A percentile compares a stretch with the other conserved stretches of the same genome.
Conservation (phyloP, 192 early-diverging fungal genomes). For the Funneliformis geosporum region DNA sequence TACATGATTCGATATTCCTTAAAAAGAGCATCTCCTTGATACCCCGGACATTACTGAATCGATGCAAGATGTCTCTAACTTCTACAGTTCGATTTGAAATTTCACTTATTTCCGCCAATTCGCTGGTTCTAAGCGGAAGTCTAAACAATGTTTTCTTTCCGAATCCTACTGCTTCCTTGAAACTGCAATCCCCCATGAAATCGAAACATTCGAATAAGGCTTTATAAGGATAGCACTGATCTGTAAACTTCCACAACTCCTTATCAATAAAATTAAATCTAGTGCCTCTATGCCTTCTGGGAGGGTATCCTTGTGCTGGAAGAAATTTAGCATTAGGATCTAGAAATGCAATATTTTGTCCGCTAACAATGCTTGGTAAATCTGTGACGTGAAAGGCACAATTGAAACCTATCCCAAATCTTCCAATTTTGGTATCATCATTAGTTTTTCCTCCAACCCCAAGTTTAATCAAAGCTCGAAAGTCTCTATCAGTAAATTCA, state of each 20-base stretch:
- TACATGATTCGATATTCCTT: not conserved
- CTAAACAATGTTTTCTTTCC: not conserved
- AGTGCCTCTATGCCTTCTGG: not conserved
- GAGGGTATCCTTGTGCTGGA: not conserved
- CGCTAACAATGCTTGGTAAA: slow-evolving; percentile 31
- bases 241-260: not conserved
- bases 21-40: not conserved
- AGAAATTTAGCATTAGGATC: slow-evolving; percentile 34
- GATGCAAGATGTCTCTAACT: not conserved
- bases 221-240: not conserved
- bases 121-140: not conserved
- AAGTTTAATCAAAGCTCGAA: slow-evolving; percentile 21
- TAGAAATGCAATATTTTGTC: slow-evolving; percentile 18
- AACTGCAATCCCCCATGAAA: not conserved
- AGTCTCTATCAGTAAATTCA: slow-evolving; percentile 21
- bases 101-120: not conserved
- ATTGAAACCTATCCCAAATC: slow-evolving; percentile 26
- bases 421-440: not conserved
- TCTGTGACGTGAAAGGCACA: slow-evolving; percentile 29
- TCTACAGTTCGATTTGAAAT: not conserved
- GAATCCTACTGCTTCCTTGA: not conserved
- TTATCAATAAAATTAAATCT: not conserved
- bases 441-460: slow-evolving; percentile 24
- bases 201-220: not conserved
- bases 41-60: not conserved